Evolutionary conservation across 495 filamentous ascomycete species (phyloP).

Genomic region (Tuber magnatum): DNA sequence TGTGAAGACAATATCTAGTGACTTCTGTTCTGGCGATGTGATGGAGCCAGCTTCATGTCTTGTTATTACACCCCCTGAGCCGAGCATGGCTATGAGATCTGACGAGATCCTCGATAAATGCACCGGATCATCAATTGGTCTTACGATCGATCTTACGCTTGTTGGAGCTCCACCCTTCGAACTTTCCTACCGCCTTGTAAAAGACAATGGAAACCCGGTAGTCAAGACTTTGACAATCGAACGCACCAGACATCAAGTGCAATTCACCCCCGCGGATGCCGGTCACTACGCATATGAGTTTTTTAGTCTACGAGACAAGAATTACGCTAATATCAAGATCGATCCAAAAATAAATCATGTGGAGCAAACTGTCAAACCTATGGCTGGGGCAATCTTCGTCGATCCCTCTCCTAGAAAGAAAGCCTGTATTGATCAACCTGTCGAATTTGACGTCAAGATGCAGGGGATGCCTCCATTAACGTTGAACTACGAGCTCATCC

Average conservation of each 20-base stretch:
- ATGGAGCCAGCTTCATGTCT: constrained; percentile 86
- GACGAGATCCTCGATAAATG: constrained; percentile 90
- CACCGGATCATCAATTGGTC: constrained; percentile 82
- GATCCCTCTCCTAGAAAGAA: constrained; percentile 47
- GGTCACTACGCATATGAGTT: constrained; percentile 85
- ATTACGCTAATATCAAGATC: constrained; percentile 61
- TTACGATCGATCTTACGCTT: constrained; percentile 77
- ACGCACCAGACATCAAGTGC: constrained; percentile 67
- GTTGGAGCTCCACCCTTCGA: constrained; percentile 84
- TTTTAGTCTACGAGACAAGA: constrained; percentile 64
- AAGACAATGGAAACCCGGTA: constrained; percentile 50
- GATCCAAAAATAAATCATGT: constrained; percentile 50
- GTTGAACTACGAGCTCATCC: constrained; percentile 90
- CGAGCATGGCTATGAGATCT: constrained; percentile 60
- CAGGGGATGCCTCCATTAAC: constrained; percentile 76
- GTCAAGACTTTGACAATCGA: constrained; percentile 51
- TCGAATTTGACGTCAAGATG: constrained; percentile 63
- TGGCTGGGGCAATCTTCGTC: constrained; percentile 69
- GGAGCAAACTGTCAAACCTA: constrained; percentile 86
- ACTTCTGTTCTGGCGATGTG: constrained; percentile 77
- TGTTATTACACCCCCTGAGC: constrained; percentile 82
- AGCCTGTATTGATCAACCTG: constrained; percentile 73
- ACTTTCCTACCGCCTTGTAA: constrained; percentile 62
- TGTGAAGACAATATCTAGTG: constrained; percentile 65
- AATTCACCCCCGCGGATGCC: constrained; percentile 71